Evolutionary conservation across 1,284 basidiomycete species (phyloP).

Genomic region (Sporisorium iseilematis-ciliati): DNA sequence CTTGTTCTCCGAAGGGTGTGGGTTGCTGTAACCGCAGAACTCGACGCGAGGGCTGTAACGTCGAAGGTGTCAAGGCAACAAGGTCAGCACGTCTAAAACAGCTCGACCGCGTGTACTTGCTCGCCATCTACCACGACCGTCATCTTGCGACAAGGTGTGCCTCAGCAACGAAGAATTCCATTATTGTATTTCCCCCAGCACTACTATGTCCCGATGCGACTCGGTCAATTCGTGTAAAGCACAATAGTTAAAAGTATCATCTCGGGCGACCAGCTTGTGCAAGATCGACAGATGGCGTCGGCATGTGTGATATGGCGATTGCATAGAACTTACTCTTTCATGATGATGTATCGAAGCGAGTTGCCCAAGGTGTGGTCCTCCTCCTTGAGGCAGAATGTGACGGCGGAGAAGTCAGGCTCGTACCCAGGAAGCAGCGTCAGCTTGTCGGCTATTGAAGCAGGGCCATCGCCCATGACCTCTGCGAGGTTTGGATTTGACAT

Average conservation of each 20-base stretch:
- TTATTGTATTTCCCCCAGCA: conserved; percentile 64
- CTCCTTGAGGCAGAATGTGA: conserved; percentile 90
- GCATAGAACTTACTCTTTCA: conserved; percentile 91
- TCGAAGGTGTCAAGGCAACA: neutral
- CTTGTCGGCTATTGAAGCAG: conserved; percentile 48
- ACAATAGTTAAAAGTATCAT: conserved; percentile 54
- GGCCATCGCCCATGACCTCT: conserved; percentile 53
- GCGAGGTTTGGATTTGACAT: conserved; percentile 56
- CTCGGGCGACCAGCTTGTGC: conserved; percentile 29
- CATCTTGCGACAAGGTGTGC: conserved; percentile 28
- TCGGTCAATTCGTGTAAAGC: conserved; percentile 54
- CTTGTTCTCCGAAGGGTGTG: conserved; percentile 95
- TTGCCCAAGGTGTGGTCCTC: conserved; percentile 98
- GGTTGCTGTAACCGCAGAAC: conserved; percentile 96
- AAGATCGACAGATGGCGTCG: conserved; percentile 1
- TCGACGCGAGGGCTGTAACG: conserved; percentile 90
- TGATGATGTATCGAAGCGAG: conserved; percentile 93
- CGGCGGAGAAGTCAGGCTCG: conserved; percentile 84
- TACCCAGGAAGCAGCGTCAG: conserved; percentile 75
- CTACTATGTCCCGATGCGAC: conserved; percentile 53
- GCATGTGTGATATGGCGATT: neutral
- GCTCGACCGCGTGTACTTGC: neutral
- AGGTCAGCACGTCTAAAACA: conserved; percentile 15
- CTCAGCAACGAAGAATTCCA: conserved; percentile 71
- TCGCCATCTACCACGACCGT: neutral